Evolutionary conservation across 257 asterid genomes (phyloP), one percentile per base, ranked within the genome.

Genomic region (Misopates orontium): DNA sequence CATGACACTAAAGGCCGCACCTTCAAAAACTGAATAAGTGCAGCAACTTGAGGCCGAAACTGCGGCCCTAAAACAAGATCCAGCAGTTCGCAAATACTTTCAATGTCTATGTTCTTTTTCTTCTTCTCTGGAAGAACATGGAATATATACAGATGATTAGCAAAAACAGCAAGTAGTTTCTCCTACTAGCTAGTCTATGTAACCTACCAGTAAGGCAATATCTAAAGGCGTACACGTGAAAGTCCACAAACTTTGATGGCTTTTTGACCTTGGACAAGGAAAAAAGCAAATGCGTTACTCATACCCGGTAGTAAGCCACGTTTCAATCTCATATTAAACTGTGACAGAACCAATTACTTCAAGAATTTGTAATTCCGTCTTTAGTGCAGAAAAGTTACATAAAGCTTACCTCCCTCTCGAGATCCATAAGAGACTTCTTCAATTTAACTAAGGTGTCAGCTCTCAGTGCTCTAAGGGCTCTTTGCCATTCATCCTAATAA

Each of bases 401-500:
- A n/a, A n/a, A 40, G 1, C n/a, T n/a, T 76, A 89, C 98, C 94
- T 84, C 96, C 62, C 71, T 79, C 77, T 84, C 96, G 68, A 92
- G 80, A 48, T 75, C 84, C 58, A 76, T 55, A 62, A 92, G 79
- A 8, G 88, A 76, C 73, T 83, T 87, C 84, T 81, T 84, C 56
- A 92, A 68, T 75, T 85, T 85, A 60, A 17, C 61, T 42, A 80
- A 56, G 4, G 83, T 74, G 67, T 82, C 93, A 55, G 75, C 96
- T 75, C 81, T 75, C 51, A 89, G 73, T 14, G 76, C 85, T 77
- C 74, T 84, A 72, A 92, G 79, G 18, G 93, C 98, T 73, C 70
- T 80, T 71, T 82, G 75, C 96, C 97, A 92, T 79, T 92, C 98
- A 14, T 84, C 91, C 97, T 92, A 71, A n/a, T n/a, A 62, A 73